Conservation (phyloP, 164 flowering plant genomes). For the Umbellularia californica region DNA sequence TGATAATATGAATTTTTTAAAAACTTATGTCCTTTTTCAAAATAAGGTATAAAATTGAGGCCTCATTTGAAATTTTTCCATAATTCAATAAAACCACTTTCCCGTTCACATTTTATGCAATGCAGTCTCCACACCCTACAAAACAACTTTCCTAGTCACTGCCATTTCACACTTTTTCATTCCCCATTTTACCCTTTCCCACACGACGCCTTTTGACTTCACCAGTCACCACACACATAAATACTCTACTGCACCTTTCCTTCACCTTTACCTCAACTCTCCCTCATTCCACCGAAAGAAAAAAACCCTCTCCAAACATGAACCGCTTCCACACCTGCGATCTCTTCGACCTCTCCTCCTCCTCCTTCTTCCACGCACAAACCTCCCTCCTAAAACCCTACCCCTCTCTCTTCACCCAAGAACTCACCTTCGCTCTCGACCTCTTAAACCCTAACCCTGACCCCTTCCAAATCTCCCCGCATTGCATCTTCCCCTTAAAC, state of each 20-base stretch:
- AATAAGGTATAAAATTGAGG: too few relatives aligned
- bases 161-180: neutral
- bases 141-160: too few relatives aligned
- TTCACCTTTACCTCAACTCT: neutral
- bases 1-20: too few relatives aligned
- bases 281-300: neutral
- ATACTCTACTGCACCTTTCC: neutral
- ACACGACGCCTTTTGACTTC: neutral
- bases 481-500: slow-evolving; percentile 9
- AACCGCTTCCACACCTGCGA: slow-evolving; percentile 46
- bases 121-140: too few relatives aligned
- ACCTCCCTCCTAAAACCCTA: slow-evolving; percentile 18
- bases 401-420: slow-evolving; percentile 11
- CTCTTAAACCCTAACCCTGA: slow-evolving; percentile 20
- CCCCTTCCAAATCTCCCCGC: slow-evolving; percentile 20
- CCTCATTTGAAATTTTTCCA: too few relatives aligned
- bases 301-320: slow-evolving; percentile 28
- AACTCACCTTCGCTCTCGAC: slow-evolving; percentile 31
- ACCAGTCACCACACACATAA: too few relatives aligned
- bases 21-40: too few relatives aligned
- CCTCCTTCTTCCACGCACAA: slow-evolving; percentile 32
- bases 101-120: too few relatives aligned
- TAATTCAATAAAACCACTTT: too few relatives aligned
- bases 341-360: slow-evolving; percentile 35
- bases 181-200: neutral